Conservation (phyloP, 345 rosid species). For the Limnanthes douglasii region DNA sequence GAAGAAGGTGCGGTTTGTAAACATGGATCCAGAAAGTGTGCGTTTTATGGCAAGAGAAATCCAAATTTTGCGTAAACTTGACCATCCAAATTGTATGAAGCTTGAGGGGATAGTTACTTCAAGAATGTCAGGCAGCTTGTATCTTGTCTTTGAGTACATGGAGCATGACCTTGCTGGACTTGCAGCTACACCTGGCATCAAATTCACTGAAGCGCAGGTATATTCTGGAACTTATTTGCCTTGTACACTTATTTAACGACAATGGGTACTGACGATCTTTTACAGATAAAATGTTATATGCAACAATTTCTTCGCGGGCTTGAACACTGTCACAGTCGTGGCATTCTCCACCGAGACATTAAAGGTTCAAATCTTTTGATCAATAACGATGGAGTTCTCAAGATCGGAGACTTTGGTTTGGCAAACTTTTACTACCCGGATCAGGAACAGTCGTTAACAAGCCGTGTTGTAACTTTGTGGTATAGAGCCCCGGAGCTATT, state of each 20-base stretch:
- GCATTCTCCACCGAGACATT: slow-evolving; percentile 79
- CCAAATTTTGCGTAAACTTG: slow-evolving; percentile 52
- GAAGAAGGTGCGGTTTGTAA: slow-evolving; percentile 87
- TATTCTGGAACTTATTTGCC: neutral
- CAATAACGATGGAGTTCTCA: slow-evolving; percentile 57
- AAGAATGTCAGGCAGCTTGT: slow-evolving; percentile 56
- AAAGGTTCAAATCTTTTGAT: slow-evolving; percentile 85
- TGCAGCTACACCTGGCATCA: slow-evolving; percentile 54
- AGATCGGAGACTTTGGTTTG: slow-evolving; percentile 87
- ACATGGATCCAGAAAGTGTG: slow-evolving; percentile 86
- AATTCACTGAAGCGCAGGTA: slow-evolving; percentile 79
- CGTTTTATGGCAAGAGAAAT: slow-evolving; percentile 97
- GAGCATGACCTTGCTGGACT: slow-evolving; percentile 91
- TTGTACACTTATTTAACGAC: neutral
- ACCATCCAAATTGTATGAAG: slow-evolving; percentile 83
- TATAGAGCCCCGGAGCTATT: slow-evolving; percentile 93
- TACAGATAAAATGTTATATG: slow-evolving; percentile 69
- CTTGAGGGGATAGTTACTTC: slow-evolving; percentile 79
- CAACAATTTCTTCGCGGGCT: slow-evolving; percentile 69
- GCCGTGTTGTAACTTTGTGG: slow-evolving; percentile 97
- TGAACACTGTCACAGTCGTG: slow-evolving; percentile 77
- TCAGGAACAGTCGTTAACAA: slow-evolving; percentile 49
- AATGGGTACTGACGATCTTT: neutral
- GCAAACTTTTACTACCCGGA: slow-evolving; percentile 45
- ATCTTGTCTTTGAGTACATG: slow-evolving; percentile 89